Evolutionary conservation across 306 rosid genomes (phyloP), one percentile per base, ranked within the genome.

Genomic region (Trifolium dubium): DNA sequence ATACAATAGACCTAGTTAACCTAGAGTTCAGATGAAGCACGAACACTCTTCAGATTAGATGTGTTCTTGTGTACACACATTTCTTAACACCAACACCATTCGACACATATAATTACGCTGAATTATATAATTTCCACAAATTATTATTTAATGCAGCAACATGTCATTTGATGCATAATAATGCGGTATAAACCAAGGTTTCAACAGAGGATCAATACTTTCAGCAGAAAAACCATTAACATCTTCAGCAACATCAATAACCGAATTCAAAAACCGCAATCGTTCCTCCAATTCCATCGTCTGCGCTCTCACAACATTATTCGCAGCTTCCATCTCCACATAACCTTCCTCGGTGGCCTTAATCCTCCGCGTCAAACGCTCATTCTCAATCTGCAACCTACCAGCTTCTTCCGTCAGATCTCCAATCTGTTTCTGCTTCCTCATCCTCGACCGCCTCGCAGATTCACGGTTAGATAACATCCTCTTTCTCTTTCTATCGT

Each of bases 391-490:
- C 51, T 87, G 76, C 56, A 95, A 72, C 11, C 83, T 78, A 31
- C 79, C 79, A 11, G 59, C 15, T 72, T 92, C 99, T 10, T 65
- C 70, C 1, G 89, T 75, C 56, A 95, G 82, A 34, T 90, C 96
- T 74, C 87, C 97, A 34, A 95, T 1, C 51, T 77, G 99, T 83
- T 88, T 88, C 92, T 95, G 99, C 86, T 95, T 95, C 83, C 79
- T 88, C 93, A 90, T 83, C 43, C 99, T 76, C 9, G 99, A 95
- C 1, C 99, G 85, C 76, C 96, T 71, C 0, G 99, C 99, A 3
- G 99, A 95, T 73, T 95, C 97, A 8, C 98, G 86, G 76, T 95
- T 95, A 13, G 99, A 95, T 37, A 73, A 69, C 99, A 92, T 92
- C 80, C 97, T 78, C 89, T 95, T 95, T 81, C 98, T 79, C 88